Evolutionary conservation across 108 stramenopile species (phyloP).

Genomic region (Skeletonema tropicum): DNA sequence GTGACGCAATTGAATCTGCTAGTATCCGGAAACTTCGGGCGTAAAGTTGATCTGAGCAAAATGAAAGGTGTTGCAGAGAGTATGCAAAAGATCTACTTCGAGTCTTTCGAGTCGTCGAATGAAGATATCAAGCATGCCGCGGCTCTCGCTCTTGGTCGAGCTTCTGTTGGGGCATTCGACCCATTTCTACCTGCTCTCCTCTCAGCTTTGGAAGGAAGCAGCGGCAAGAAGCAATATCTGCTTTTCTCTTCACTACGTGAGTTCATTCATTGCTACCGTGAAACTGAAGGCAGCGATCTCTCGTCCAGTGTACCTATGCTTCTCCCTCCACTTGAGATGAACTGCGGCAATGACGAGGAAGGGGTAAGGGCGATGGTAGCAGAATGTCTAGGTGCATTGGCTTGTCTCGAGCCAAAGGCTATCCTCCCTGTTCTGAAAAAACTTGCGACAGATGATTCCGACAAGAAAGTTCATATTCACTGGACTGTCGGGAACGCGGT

Average conservation of each 20-base stretch:
- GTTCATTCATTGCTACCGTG: slow-evolving; percentile 88
- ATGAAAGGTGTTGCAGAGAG: slow-evolving; percentile 55
- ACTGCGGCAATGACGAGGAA: slow-evolving; percentile 85
- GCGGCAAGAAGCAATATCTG: slow-evolving; percentile 92
- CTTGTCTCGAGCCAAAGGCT: slow-evolving; percentile 68
- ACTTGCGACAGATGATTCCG: slow-evolving; percentile 44
- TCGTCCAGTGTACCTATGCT: slow-evolving; percentile 65
- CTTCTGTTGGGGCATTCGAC: slow-evolving; percentile 82
- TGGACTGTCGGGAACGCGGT: slow-evolving; percentile 90
- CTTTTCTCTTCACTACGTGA: slow-evolving; percentile 92
- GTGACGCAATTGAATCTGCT: slow-evolving; percentile 83
- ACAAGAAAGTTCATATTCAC: slow-evolving; percentile 60
- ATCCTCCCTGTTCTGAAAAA: slow-evolving; percentile 70
- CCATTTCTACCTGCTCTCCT: slow-evolving; percentile 89
- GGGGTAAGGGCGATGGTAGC: slow-evolving; percentile 96
- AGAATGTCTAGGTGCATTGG: slow-evolving; percentile 93
- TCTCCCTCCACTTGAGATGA: slow-evolving; percentile 82
- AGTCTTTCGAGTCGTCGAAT: slow-evolving; percentile 75
- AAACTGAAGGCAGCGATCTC: slow-evolving; percentile 54
- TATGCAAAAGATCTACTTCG: slow-evolving; percentile 64
- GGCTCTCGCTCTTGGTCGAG: slow-evolving; percentile 90
- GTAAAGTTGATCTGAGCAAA: slow-evolving; percentile 72
- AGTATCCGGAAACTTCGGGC: slow-evolving; percentile 91
- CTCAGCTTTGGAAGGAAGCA: slow-evolving; percentile 69
- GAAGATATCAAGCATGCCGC: slow-evolving; percentile 96